A percentile compares a stretch with the other conserved stretches of the same genome.
Evolutionary conservation across 2,329 filamentous ascomycete species (phyloP).

Genomic region (Cladosporium cucumerinum): DNA sequence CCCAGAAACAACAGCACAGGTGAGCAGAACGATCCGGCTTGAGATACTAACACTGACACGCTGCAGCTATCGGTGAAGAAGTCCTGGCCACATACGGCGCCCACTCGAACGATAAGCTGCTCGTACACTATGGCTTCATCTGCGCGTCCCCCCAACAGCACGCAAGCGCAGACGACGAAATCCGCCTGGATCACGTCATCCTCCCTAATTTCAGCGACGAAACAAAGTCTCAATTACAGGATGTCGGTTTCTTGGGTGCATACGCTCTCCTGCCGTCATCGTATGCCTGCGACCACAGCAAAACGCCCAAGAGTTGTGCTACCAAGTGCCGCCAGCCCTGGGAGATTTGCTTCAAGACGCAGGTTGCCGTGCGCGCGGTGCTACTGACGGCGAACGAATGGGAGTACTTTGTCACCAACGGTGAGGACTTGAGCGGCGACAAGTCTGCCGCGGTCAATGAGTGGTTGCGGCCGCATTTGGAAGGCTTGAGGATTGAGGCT

Average conservation of each 20-base stretch:
- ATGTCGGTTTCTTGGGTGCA: slow-evolving; percentile 42
- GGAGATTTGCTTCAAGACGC: slow-evolving; percentile 44
- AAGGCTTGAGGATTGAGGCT: slow-evolving; percentile 20
- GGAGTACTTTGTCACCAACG: slow-evolving; percentile 37
- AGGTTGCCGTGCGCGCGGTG: slow-evolving; percentile 41
- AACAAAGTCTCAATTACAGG: slow-evolving; percentile 38
- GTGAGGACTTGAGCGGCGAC: slow-evolving; percentile 32
- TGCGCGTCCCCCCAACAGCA: slow-evolving; percentile 22
- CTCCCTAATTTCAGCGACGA: slow-evolving; percentile 35
- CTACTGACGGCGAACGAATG: slow-evolving; percentile 36
- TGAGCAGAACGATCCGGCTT: background rate
- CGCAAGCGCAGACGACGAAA: slow-evolving; percentile 38
- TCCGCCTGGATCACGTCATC: slow-evolving; percentile 43
- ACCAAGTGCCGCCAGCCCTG: slow-evolving; percentile 13
- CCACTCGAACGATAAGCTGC: slow-evolving; percentile 69
- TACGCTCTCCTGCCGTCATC: slow-evolving; percentile 32
- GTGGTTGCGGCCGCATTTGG: slow-evolving; percentile 25
- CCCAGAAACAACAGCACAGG: slow-evolving; percentile 4
- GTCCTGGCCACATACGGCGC: slow-evolving; percentile 67
- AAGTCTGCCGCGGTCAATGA: slow-evolving; percentile 26
- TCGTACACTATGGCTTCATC: slow-evolving; percentile 62
- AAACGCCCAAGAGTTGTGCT: background rate
- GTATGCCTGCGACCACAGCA: slow-evolving; percentile 17
- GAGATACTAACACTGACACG: background rate
- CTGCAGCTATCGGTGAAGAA: slow-evolving; percentile 55